These are phyloP conservation scores for Arthrocladium fulminans DNA, from an alignment of 2,329 filamentous ascomycete species.

Conservation along the genomic window DNA sequence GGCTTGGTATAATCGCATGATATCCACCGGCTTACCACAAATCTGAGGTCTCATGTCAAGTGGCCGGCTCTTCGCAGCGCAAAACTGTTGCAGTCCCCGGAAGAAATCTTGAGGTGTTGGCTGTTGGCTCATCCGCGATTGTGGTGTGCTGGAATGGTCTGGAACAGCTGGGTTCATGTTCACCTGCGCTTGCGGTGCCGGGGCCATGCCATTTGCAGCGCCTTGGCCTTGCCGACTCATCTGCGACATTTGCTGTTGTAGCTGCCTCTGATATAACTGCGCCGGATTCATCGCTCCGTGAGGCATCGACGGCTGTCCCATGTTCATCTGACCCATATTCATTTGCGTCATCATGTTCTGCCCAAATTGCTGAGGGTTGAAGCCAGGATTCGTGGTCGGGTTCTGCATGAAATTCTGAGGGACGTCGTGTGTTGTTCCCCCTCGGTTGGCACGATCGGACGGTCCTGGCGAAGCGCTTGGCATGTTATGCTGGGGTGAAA, in stretches of 20 bases:
- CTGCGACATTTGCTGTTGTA: slow-evolving; percentile 56
- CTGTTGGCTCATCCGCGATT: slow-evolving; percentile 26
- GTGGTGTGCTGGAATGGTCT: background rate
- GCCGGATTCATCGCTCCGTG: slow-evolving; percentile 58
- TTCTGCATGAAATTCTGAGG: slow-evolving; percentile 50
- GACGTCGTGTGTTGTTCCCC: slow-evolving; percentile 62
- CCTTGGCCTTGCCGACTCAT: slow-evolving; percentile 21
- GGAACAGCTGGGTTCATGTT: background rate
- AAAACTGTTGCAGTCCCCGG: slow-evolving; percentile 67
- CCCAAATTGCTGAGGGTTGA: slow-evolving; percentile 35
- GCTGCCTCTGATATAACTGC: slow-evolving; percentile 72
- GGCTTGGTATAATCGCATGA: slow-evolving; percentile 68
- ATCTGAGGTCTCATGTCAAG: slow-evolving; percentile 68
- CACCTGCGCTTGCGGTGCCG: slow-evolving; percentile 29
- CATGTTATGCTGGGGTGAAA: slow-evolving; percentile 69
- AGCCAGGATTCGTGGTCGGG: slow-evolving; percentile 32
- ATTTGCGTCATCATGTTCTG: slow-evolving; percentile 30
- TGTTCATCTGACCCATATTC: slow-evolving; percentile 36
- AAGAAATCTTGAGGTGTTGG: slow-evolving; percentile 58
- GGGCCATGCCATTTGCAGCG: slow-evolving; percentile 32
- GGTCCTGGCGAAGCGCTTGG: slow-evolving; percentile 66
- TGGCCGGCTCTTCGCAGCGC: slow-evolving; percentile 62
- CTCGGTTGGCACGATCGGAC: slow-evolving; percentile 60
- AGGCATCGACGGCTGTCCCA: slow-evolving; percentile 43
- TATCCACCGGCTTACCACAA: slow-evolving; percentile 62